A percentile compares a stretch with the other conserved stretches of the same genome.
Evolutionary conservation across 257 asterid species (phyloP).

Genomic region (Solanum sparsipilum): DNA sequence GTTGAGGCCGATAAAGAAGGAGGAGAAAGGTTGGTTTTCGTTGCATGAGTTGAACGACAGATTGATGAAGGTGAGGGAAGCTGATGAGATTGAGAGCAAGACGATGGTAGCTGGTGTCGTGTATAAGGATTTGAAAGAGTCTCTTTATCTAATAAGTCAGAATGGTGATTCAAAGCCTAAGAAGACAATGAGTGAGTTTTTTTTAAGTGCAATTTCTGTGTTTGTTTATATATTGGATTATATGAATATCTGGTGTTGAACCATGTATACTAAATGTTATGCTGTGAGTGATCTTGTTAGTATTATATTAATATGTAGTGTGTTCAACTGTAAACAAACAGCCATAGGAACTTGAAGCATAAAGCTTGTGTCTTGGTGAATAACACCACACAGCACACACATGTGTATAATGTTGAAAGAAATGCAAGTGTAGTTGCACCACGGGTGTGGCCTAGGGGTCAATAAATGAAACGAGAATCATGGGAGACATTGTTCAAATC

Average conservation of each 20-base stretch:
- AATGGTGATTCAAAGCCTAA: not conserved
- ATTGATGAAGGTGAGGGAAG: constrained; percentile 33
- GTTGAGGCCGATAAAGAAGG: constrained; percentile 50
- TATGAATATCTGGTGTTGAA: not conserved
- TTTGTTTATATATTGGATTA: not conserved
- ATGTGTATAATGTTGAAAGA: not conserved
- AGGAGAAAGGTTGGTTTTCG: constrained; percentile 53
- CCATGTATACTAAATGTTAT: not conserved
- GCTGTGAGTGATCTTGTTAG: not conserved
- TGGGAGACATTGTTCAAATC: not conserved
- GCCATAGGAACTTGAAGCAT: not conserved
- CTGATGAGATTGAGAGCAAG: constrained; percentile 16
- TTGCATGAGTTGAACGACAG: constrained; percentile 59
- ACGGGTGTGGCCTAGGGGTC: not conserved
- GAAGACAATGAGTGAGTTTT: constrained; percentile 10
- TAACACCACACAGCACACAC: not conserved
- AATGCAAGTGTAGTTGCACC: not conserved
- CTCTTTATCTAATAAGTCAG: not conserved
- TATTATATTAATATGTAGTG: not conserved
- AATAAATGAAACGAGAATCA: not conserved
- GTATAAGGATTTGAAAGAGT: not conserved
- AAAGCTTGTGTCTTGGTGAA: not conserved
- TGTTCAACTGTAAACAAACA: not conserved
- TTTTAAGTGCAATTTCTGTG: not conserved
- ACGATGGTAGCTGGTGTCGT: not conserved